Evolutionary conservation across 768 basidiomycete species (phyloP), one percentile per base, ranked within the genome.

Genomic region (Tephrocybe sp.): DNA sequence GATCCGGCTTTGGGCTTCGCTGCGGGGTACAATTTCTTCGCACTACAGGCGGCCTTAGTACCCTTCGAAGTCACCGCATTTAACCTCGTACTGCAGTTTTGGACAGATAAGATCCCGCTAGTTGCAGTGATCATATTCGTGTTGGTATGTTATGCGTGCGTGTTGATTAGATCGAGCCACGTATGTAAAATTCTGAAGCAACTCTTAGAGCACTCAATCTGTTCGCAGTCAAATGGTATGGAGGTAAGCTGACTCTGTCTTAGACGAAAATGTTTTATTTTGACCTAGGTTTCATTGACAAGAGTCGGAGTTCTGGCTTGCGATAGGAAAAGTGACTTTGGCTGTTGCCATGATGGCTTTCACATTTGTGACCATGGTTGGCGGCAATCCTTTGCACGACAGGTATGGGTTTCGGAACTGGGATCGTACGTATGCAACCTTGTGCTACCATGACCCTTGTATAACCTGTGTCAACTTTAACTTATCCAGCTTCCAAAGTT

Each of bases 351-450:
- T 83, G 9, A 75, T 80, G 49, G 49, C 62, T 10, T 82, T 80
- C 60, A 82, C 82, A 3, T 79, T 83, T 50, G 62, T 82, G 31
- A 79, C 78, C 12, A 82, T 83, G 82, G 73, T 80, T 9, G 82
- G 82, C 12, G 82, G 80, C 6, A 82, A 82, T 60, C 82, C 80
- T 2, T 54, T 72, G 20, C 76, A 71, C 43, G 79, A 83, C 50
- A 71, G 58, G 2, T 83, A 79, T 58, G 80, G 79, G 8, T 80
- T 82, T 53, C 66, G 79, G n/a, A 66, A 71, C 53, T 82, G 77
- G 77, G 66, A 77, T 59, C 66, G 76, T 78, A 55, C 44, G 76
- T 57, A 17, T 26, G 9, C 17, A 13, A 46, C 12, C 39, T 13
- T 45, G 20, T 39, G 6, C 52, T 23, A 7, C 6, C 9, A 17